Base-by-base conservation (phyloP, 306 rosid genomes). In the Castanea crenata region DNA sequence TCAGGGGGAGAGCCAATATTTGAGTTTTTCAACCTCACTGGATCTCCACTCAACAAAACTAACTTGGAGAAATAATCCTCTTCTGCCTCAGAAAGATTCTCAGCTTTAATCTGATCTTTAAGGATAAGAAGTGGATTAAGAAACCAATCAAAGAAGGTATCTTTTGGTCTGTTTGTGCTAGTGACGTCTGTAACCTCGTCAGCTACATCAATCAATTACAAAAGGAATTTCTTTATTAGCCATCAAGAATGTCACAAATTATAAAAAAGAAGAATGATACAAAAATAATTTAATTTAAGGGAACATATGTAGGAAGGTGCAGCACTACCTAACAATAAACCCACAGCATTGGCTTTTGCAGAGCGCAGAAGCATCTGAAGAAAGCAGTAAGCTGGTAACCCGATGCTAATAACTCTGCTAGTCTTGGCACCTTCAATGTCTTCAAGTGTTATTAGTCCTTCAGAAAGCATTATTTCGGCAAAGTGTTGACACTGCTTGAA, bases 51-150 rank as follows among this genome's bases (percentile, higher is more conserved):
- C 82, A 89, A 81, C 74, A 96, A 88, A 79, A 93, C 97, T 79
- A 96, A 88, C 81, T 74, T 91, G 82, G 85, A 52, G 23, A 96
- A 86, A 85, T 93, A 93, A 58, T 83, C 89, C 78, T 96, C 99
- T 90, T 96, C 99, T 4, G 82, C 81, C 55, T 64, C 89, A 2
- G 96, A 88, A 67, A 93, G 92, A 69, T 93, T 88, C 78, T 91
- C 94, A 23, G 99, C 99, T 87, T 73, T 89, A 74, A 96, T 89
- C 89, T 96, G 99, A 6, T 96, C 99, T 83, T 89, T 93, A 73
- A 96, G 89, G 68, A 93, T 90, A 92, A 93, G 80, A 70, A 93
- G 90, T 1, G 99, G 99, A 76, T 86, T 82, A 65, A 96, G 77
- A 86, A 96, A 96, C 99, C 99, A 96, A 21, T 96, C 99, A 73